phyloP scores from a whole-genome alignment of 2,329 filamentous ascomycete genomes.

The Gaeumannomyces tritici region DNA sequence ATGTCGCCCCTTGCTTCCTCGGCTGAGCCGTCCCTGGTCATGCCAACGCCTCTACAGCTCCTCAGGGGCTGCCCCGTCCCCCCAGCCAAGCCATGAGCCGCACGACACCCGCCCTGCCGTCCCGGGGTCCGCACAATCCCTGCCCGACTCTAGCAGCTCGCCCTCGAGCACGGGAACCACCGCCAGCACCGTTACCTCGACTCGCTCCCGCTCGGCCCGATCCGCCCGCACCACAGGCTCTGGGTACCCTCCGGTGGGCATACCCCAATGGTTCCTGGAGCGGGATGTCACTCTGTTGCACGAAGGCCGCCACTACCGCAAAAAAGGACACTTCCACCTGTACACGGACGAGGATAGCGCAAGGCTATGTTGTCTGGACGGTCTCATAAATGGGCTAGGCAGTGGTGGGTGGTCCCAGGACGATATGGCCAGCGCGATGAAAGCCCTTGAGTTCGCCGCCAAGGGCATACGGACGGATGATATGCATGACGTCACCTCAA shows the following conservation, averaged over 20 bases:
- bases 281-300: slow-evolving; percentile 31
- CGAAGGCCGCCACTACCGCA: background rate
- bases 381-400: background rate
- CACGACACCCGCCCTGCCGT: background rate
- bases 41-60: background rate
- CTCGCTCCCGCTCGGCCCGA: background rate
- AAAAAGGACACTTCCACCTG: background rate
- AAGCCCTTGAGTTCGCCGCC: background rate
- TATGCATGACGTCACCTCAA: too few species aligned
- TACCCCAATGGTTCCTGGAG: slow-evolving; percentile 49
- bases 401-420: background rate
- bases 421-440: background rate
- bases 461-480: too few species aligned
- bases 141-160: background rate
- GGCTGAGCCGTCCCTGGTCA: background rate
- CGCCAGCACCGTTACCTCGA: background rate
- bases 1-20: background rate
- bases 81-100: background rate
- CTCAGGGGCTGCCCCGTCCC: background rate
- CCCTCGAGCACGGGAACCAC: too few species aligned
- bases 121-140: background rate
- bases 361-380: background rate
- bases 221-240: slow-evolving; percentile 16
- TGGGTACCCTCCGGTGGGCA: slow-evolving; percentile 32
- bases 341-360: background rate